A percentile compares a stretch with the other conserved stretches of the same genome.
These are phyloP conservation scores for Clonostachys chloroleuca DNA, from an alignment of 2,329 filamentous ascomycete genomes.

Conservation along the genomic window DNA sequence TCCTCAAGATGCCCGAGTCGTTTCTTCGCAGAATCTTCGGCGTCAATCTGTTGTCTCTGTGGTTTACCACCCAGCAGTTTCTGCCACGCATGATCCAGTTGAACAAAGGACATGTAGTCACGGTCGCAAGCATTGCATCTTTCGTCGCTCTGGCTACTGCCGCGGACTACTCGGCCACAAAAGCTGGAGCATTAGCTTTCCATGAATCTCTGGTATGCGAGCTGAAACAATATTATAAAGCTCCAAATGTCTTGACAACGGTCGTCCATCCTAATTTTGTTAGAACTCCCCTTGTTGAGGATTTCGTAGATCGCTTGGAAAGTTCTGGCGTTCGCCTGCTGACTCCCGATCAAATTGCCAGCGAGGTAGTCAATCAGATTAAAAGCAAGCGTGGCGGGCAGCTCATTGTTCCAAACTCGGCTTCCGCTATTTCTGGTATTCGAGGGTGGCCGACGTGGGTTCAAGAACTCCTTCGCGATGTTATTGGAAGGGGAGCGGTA, in stretches of 20 bases:
- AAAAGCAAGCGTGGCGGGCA: conserved; percentile 36
- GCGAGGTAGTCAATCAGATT: conserved; percentile 37
- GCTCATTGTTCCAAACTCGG: conserved; percentile 32
- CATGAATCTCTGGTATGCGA: conserved; percentile 60
- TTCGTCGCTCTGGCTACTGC: conserved; percentile 55
- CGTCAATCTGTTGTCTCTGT: conserved; percentile 64
- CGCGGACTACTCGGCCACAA: conserved; percentile 62
- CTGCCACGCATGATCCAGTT: conserved; percentile 56
- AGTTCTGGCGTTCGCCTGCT: conserved; percentile 19
- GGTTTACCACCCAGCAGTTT: conserved; percentile 60
- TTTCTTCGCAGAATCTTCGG: conserved; percentile 61
- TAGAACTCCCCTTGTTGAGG: conserved; percentile 36
- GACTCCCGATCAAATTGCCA: conserved; percentile 28
- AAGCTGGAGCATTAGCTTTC: conserved; percentile 61
- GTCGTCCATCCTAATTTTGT: conserved; percentile 56
- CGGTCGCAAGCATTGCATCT: conserved; percentile 61
- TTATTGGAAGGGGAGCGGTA: conserved; percentile 7
- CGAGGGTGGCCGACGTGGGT: conserved; percentile 34
- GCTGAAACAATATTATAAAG: conserved; percentile 53
- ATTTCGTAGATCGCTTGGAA: conserved; percentile 18
- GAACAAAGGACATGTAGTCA: conserved; percentile 70
- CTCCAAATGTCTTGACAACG: conserved; percentile 58
- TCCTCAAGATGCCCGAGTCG: conserved; percentile 51
- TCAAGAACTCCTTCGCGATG: conserved; percentile 22
- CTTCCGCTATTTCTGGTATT: conserved; percentile 18